Percentiles rank a stretch among this genome's conserved stretches.
Evolutionary conservation across 1,284 basidiomycete genomes (phyloP).

Genomic region (Pisolithus thermaeus): DNA sequence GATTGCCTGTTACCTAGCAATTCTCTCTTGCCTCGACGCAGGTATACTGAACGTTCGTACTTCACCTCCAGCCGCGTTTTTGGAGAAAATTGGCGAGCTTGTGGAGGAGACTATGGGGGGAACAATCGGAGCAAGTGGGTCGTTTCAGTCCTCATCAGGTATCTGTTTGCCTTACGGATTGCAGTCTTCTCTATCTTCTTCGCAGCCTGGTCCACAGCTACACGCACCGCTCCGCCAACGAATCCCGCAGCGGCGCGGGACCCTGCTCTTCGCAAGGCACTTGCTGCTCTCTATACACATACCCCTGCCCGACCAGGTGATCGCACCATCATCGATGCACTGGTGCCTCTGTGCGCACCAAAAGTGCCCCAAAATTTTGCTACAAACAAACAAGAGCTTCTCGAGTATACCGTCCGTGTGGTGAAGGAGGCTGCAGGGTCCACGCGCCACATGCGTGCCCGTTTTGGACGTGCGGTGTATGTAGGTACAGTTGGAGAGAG

Average conservation of each 20-base stretch:
- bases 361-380: neutral
- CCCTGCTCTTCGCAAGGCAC: constrained; percentile 20
- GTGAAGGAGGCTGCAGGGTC: constrained; percentile 41
- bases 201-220: constrained; percentile 29
- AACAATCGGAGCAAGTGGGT: constrained; percentile 16
- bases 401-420: constrained; percentile 31
- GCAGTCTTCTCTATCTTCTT: constrained; percentile 51
- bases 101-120: constrained; percentile 14
- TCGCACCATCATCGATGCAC: constrained; percentile 49
- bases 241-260: neutral
- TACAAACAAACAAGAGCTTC: neutral
- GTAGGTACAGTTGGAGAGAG: constrained; percentile 21
- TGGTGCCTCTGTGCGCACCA: constrained; percentile 39
- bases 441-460: constrained; percentile 42
- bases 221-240: constrained; percentile 8
- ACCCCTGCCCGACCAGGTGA: constrained; percentile 51
- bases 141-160: neutral
- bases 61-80: constrained; percentile 6
- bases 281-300: constrained; percentile 34
- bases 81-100: constrained; percentile 9
- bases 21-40: constrained; percentile 7
- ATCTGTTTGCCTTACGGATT: neutral
- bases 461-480: constrained; percentile 47
- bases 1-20: neutral
- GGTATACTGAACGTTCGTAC: constrained; percentile 2